Conservation (phyloP, 768 basidiomycete species). For the Tulasnella sp. region DNA sequence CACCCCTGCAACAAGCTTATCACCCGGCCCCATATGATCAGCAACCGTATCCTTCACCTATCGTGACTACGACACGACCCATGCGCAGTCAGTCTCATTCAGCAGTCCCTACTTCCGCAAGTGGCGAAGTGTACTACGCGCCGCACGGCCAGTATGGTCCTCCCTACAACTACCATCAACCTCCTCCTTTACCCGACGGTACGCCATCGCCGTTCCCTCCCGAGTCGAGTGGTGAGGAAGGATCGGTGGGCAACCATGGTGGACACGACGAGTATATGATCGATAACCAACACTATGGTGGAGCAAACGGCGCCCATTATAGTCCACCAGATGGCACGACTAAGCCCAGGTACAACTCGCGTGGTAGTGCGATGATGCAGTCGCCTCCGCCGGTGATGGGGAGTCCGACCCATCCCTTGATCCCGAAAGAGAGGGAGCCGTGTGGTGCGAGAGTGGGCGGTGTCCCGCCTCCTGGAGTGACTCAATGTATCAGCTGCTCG, state of each 20-base stretch:
- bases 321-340: not conserved
- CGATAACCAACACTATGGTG: constrained; percentile 1
- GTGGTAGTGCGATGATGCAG: constrained; percentile 34
- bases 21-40: not conserved
- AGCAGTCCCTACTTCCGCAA: not conserved
- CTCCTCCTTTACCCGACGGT: not conserved
- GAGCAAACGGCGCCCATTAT: not conserved
- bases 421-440: constrained; percentile 36
- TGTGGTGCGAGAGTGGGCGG: constrained; percentile 36
- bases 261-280: not conserved
- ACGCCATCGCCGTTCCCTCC: not conserved
- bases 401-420: constrained; percentile 42
- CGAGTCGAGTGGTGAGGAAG: not conserved
- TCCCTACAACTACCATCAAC: not conserved
- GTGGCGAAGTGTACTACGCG: not conserved
- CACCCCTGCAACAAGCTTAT: not conserved
- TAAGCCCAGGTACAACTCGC: constrained; percentile 12
- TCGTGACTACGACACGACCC: not conserved
- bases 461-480: constrained; percentile 62
- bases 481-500: constrained; percentile 70
- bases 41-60: not conserved
- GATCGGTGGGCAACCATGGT: not conserved
- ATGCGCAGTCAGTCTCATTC: not conserved
- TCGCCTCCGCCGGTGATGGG: constrained; percentile 46
- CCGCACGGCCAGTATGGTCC: not conserved